Evolutionary conservation across 2,329 filamentous ascomycete species (phyloP).

Genomic region (Pseudogymnoascus sp.): DNA sequence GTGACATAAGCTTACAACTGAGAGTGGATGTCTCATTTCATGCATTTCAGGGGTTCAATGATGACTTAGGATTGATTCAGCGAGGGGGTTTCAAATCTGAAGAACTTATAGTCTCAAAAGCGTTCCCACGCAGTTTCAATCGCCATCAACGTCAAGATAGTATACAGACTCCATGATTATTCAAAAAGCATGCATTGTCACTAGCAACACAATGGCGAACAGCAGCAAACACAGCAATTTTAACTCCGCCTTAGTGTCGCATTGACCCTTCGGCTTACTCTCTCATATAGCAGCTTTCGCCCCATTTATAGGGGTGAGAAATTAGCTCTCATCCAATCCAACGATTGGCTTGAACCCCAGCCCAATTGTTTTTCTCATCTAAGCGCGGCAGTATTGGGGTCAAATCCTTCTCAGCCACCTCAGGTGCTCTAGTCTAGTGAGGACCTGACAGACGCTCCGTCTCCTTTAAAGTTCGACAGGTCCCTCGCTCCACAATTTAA

Average conservation of each 20-base stretch:
- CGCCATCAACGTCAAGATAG: not conserved
- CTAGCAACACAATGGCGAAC: not conserved
- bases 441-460: not conserved
- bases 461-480: conserved; percentile 3
- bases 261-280: not conserved
- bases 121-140: not conserved
- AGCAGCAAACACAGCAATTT: not conserved
- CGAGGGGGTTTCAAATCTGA: not conserved
- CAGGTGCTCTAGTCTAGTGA: not conserved
- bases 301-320: conserved; percentile 3
- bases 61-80: not conserved
- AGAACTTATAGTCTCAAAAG: not conserved
- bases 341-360: not conserved
- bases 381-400: not conserved
- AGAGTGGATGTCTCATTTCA: conserved; percentile 5
- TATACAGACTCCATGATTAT: not conserved
- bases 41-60: conserved; percentile 2
- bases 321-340: conserved; percentile 5
- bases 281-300: not conserved
- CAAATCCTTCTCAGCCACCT: not conserved
- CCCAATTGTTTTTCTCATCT: not conserved
- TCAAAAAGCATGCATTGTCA: not conserved
- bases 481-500: conserved; percentile 3
- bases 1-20: conserved; percentile 2
- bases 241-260: not conserved